Evolutionary conservation across 2,329 filamentous ascomycete species (phyloP), one percentile per base, ranked within the genome.

Genomic region (Cryphonectria japonica): DNA sequence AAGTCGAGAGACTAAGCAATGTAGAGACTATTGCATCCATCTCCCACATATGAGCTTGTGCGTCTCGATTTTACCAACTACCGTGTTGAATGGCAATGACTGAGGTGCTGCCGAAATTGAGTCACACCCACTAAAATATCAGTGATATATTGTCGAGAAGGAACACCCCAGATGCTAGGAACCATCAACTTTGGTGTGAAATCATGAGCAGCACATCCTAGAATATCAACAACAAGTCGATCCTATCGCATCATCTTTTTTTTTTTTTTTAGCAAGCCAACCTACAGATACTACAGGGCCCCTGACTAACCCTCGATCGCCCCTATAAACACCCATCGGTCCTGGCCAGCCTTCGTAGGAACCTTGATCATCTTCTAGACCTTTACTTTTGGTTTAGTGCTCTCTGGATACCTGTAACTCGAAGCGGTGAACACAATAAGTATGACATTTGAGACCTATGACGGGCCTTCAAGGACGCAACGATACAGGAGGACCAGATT

Each of bases 401-500:
- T 57, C 26, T 5, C n/a, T 32, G n/a, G 13, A 29, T 16, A 57
- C 11, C 52, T 59, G 29, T 6, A 6, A 16, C 26, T n/a, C 8
- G 32, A 32, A 22, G 59, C 14, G 11, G 59, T 39, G 59, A n/a
- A n/a, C 6, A 22, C 26, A 26, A 32, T n/a, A 32, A 16, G n/a
- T 39, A 73, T 71, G 71, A 41, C 68, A 54, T 46, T 66, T 29
- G 34, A 54, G 29, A 19, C 59, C 0, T 8, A 14, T 13, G 52
- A 64, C 7, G 57, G 64, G 66, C 29, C 50, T 7, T 46, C 52
- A 19, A 64, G 54, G 34, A 43, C 34, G 19, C 73, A 50, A 54
- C 73, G 70, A 8, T 79, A 79, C 13, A 80, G 84, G 67, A 82
- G 86, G 73, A 90, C 91, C 7, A 87, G 92, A 72, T 86, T 94